Evolutionary conservation across 345 rosid species (phyloP).

Genomic region (Isatis tinctoria): DNA sequence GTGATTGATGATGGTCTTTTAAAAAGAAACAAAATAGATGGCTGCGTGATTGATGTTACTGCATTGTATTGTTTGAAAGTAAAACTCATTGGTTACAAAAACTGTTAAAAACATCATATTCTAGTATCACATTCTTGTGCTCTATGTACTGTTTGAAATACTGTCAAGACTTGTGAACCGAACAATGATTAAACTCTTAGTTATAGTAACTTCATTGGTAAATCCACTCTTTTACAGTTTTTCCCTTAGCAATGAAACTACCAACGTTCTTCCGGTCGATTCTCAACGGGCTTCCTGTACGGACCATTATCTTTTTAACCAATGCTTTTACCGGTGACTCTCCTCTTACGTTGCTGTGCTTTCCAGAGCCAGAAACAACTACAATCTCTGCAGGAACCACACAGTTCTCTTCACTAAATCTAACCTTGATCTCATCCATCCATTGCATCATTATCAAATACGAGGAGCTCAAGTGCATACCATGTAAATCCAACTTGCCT

Average conservation of each 20-base stretch:
- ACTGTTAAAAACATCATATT: not conserved
- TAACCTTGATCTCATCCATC: conserved; percentile 54
- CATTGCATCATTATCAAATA: conserved; percentile 69
- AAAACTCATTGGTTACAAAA: not conserved
- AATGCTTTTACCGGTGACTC: conserved; percentile 66
- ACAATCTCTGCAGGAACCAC: conserved; percentile 56
- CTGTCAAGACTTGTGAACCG: not conserved
- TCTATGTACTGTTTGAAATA: not conserved
- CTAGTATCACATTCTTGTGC: not conserved
- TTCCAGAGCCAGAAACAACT: conserved; percentile 71
- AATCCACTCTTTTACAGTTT: conserved; percentile 55
- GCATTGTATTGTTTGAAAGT: not conserved
- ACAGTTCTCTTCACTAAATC: conserved; percentile 34
- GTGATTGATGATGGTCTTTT: not conserved
- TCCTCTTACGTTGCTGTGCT: conserved; percentile 63
- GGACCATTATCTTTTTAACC: conserved; percentile 54
- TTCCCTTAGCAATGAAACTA: conserved; percentile 68
- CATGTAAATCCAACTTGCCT: conserved; percentile 79
- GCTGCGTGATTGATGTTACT: not conserved
- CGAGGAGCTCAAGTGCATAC: conserved; percentile 69
- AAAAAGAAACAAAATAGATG: not conserved
- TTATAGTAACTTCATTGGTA: conserved; percentile 14
- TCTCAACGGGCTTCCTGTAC: conserved; percentile 57
- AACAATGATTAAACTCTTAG: not conserved
- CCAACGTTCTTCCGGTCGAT: conserved; percentile 66